phyloP scores from a whole-genome alignment of 768 basidiomycete genomes.

The Termitomyces heimii region DNA sequence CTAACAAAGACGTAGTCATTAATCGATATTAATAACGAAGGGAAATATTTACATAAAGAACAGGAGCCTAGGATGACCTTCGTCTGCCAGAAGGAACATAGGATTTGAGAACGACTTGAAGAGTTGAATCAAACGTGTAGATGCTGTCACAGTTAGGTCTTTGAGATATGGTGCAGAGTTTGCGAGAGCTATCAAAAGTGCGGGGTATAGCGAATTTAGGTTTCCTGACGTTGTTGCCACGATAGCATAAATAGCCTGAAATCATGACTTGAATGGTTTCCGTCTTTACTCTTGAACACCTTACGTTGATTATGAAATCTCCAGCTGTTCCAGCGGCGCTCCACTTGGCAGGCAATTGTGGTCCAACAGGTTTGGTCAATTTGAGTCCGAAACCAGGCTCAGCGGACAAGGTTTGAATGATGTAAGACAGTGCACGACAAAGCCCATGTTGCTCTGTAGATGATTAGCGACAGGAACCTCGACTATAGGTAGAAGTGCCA shows the following conservation, averaged over 20 bases:
- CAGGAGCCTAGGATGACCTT: constrained; percentile 88
- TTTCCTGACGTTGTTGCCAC: constrained; percentile 83
- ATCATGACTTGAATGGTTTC: constrained; percentile 3
- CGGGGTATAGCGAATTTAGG: constrained; percentile 84
- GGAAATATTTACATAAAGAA: constrained; percentile 71
- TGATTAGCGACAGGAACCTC: neutral
- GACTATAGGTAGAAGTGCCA: constrained; percentile 18
- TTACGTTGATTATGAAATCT: constrained; percentile 84
- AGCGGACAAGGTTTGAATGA: constrained; percentile 86
- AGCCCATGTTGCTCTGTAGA: constrained; percentile 81
- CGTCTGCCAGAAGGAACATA: constrained; percentile 84
- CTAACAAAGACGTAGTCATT: constrained; percentile 27
- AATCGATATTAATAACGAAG: neutral
- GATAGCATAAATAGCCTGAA: constrained; percentile 81
- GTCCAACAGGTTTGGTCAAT: constrained; percentile 57
- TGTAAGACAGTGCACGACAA: constrained; percentile 84
- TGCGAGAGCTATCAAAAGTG: constrained; percentile 83
- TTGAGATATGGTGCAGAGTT: constrained; percentile 87
- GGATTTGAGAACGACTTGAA: constrained; percentile 91
- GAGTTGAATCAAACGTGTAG: constrained; percentile 80
- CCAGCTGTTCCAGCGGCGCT: constrained; percentile 63
- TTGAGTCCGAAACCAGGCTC: constrained; percentile 73
- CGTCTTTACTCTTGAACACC: constrained; percentile 16
- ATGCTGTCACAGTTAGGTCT: constrained; percentile 73
- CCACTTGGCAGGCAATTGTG: constrained; percentile 74